Percentiles rank a stretch among this genome's conserved stretches.
phyloP scores from a whole-genome alignment of 805 yeast genomes.

The Saccharomycopsis oosterbeekiorum region DNA sequence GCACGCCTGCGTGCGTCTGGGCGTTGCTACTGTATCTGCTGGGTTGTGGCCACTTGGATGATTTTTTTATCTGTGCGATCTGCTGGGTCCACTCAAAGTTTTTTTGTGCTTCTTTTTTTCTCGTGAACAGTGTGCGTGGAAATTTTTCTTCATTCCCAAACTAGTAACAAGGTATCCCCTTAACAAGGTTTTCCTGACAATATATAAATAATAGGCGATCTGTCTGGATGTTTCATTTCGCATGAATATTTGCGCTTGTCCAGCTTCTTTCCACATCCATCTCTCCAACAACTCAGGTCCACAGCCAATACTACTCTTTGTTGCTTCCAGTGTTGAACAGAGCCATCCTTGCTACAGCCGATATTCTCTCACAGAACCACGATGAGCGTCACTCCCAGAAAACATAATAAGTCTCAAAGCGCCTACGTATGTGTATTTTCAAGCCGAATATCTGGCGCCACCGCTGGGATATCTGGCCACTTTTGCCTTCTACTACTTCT shows the following conservation, averaged over 20 bases:
- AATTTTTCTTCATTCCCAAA: background rate
- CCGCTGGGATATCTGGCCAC: background rate
- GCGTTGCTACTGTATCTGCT: no score
- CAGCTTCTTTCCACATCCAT: no score
- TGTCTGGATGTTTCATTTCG: no score
- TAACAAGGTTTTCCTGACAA: background rate
- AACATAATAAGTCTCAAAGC: slow-evolving; percentile 62
- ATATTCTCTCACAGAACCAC: background rate
- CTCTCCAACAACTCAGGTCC: no score
- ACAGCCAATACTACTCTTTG: no score
- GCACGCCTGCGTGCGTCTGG: no score
- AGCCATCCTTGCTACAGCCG: background rate
- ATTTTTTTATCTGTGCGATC: no score
- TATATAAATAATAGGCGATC: no score
- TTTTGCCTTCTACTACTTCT: background rate
- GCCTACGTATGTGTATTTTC: slow-evolving; percentile 43
- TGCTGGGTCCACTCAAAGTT: background rate
- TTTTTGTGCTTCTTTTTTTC: background rate
- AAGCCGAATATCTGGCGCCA: background rate
- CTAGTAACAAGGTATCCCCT: background rate
- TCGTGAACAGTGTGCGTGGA: background rate
- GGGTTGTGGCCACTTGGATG: no score
- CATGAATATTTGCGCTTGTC: no score
- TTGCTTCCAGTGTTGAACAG: no score
- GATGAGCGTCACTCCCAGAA: slow-evolving; percentile 28